Evolutionary conservation across 257 asterid genomes (phyloP).

Genomic region (Thymus mandschuricus): DNA sequence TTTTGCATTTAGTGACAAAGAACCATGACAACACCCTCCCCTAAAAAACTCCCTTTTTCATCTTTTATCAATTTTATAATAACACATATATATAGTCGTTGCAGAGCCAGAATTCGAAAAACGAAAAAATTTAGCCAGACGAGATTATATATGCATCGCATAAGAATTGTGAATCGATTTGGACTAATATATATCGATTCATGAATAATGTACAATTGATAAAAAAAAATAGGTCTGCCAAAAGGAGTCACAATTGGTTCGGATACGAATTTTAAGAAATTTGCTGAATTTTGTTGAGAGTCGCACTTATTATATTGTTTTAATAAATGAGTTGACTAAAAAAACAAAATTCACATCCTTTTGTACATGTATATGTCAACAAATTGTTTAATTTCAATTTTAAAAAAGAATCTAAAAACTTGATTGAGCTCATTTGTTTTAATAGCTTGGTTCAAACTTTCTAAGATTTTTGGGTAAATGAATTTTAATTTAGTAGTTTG

Average conservation of each 20-base stretch:
- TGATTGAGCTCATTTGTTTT: background rate
- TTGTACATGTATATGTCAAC: background rate
- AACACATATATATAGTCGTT: background rate
- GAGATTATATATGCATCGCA: too few relatives aligned
- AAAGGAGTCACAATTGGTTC: too few relatives aligned
- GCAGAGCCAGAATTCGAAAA: too few relatives aligned
- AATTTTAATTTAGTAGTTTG: too few relatives aligned
- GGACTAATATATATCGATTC: too few relatives aligned
- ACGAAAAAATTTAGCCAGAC: too few relatives aligned
- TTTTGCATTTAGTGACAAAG: constrained; percentile 31
- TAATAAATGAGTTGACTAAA: background rate
- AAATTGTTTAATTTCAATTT: background rate
- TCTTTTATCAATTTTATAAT: background rate
- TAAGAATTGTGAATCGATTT: too few relatives aligned
- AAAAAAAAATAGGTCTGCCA: too few relatives aligned
- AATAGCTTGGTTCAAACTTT: background rate
- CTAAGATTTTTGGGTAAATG: background rate
- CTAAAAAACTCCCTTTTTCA: constrained; percentile 15
- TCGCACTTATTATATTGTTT: too few relatives aligned
- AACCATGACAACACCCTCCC: constrained; percentile 20
- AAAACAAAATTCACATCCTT: background rate
- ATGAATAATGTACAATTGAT: too few relatives aligned
- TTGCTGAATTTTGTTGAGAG: too few relatives aligned
- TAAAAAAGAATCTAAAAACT: background rate
- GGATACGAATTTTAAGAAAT: too few relatives aligned